These are phyloP conservation scores for Hypoxylon rubiginosum DNA, from an alignment of 2,329 filamentous ascomycete species.

Conservation along the genomic window DNA sequence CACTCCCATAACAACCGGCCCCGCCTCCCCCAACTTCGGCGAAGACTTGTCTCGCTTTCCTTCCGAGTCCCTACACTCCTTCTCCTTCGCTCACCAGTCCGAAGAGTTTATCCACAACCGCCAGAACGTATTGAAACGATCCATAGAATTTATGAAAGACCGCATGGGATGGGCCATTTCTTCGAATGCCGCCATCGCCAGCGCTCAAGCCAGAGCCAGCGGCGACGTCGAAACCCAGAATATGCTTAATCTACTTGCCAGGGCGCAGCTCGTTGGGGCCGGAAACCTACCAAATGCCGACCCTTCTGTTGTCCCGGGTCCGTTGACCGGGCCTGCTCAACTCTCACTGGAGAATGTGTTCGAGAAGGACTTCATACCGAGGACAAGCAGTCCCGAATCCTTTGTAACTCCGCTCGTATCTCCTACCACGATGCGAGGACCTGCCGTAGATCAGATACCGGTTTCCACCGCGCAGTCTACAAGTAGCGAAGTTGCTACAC, in stretches of 20 bases:
- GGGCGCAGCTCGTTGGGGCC: slow-evolving; percentile 81
- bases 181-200: slow-evolving; percentile 80
- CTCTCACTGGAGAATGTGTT: slow-evolving; percentile 84
- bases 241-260: slow-evolving; percentile 89
- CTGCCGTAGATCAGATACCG: slow-evolving; percentile 29
- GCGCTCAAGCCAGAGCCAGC: slow-evolving; percentile 83
- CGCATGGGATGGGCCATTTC: slow-evolving; percentile 83
- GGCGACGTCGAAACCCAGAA: slow-evolving; percentile 90
- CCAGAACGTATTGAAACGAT: slow-evolving; percentile 92
- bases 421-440: slow-evolving; percentile 47
- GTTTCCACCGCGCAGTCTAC: slow-evolving; percentile 1
- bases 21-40: slow-evolving; percentile 79
- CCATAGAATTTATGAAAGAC: slow-evolving; percentile 96
- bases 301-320: slow-evolving; percentile 64
- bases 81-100: slow-evolving; percentile 96
- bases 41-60: slow-evolving; percentile 95
- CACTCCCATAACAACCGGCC: slow-evolving; percentile 69
- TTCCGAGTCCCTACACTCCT: slow-evolving; percentile 95
- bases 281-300: slow-evolving; percentile 70
- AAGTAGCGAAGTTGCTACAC: slow-evolving; percentile 25
- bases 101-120: slow-evolving; percentile 92
- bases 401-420: slow-evolving; percentile 55
- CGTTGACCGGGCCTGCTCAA: slow-evolving; percentile 84
- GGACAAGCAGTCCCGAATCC: slow-evolving; percentile 65
- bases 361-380: slow-evolving; percentile 80